A percentile compares a stretch with the other conserved stretches of the same genome.
phyloP scores from a whole-genome alignment of 2,329 filamentous ascomycete species.

The Beauveria pseudobassiana region DNA sequence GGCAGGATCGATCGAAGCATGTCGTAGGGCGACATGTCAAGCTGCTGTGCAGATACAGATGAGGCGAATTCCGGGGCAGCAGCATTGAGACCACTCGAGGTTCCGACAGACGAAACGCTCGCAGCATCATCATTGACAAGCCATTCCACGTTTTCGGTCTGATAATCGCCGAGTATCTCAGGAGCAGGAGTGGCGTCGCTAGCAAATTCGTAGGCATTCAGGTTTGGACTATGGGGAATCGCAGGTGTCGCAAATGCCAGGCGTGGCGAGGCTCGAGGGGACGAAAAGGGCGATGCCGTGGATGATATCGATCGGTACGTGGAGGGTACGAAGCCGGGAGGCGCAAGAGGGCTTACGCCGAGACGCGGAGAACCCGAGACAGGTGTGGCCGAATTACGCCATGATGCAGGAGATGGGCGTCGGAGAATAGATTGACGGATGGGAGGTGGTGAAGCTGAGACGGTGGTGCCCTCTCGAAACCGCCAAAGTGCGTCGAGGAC shows the following conservation, averaged over 20 bases:
- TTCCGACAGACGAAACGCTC: slow-evolving; percentile 69
- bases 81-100: slow-evolving; percentile 65
- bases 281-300: slow-evolving; percentile 84
- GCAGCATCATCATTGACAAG: slow-evolving; percentile 82
- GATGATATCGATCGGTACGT: slow-evolving; percentile 68
- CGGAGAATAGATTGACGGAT: slow-evolving; percentile 85
- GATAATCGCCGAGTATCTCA: slow-evolving; percentile 85
- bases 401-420: slow-evolving; percentile 84
- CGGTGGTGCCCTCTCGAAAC: slow-evolving; percentile 60
- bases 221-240: slow-evolving; percentile 86
- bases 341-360: slow-evolving; percentile 73
- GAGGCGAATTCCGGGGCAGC: slow-evolving; percentile 69
- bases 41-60: slow-evolving; percentile 52
- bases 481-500: slow-evolving; percentile 88
- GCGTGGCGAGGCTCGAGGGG: slow-evolving; percentile 84
- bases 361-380: slow-evolving; percentile 75
- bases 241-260: slow-evolving; percentile 81
- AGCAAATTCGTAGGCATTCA: slow-evolving; percentile 92
- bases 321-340: slow-evolving; percentile 74
- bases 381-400: slow-evolving; percentile 79
- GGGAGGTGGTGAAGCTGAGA: slow-evolving; percentile 68
- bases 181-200: slow-evolving; percentile 73
- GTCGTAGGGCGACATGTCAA: slow-evolving; percentile 96
- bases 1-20: slow-evolving; percentile 93
- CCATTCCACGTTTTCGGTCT: slow-evolving; percentile 95